A percentile compares a stretch with the other conserved stretches of the same genome.
Conservation (phyloP, 805 yeast genomes). For the Komagataella phaffii region DNA sequence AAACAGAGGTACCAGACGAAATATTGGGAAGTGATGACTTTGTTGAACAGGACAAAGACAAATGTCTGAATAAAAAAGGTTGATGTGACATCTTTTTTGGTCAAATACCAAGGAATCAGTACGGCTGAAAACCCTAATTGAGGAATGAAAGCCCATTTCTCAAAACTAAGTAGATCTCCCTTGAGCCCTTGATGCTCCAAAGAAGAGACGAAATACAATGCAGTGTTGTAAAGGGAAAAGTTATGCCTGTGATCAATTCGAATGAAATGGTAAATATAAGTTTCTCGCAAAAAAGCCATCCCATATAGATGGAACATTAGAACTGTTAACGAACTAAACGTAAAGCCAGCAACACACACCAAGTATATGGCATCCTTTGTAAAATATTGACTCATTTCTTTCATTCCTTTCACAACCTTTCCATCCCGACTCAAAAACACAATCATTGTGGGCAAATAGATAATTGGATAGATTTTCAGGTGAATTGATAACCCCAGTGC, state of each 20-base stretch:
- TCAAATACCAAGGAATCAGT: constrained; percentile 36
- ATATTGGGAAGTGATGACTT: constrained; percentile 88
- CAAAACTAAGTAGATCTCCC: constrained; percentile 8
- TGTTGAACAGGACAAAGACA: constrained; percentile 65
- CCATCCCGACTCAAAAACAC: constrained; percentile 21
- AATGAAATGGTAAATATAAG: constrained; percentile 72
- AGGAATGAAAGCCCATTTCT: constrained; percentile 65
- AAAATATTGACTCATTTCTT: neutral
- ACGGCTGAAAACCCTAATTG: constrained; percentile 53
- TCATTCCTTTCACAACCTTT: neutral
- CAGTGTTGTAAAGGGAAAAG: constrained; percentile 75
- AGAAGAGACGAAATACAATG: constrained; percentile 50
- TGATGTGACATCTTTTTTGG: constrained; percentile 27
- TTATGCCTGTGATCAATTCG: constrained; percentile 92
- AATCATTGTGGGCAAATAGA: constrained; percentile 66
- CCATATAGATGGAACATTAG: constrained; percentile 66
- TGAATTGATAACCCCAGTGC: constrained; percentile 73
- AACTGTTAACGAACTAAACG: constrained; percentile 34
- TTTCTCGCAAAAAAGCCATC: constrained; percentile 55
- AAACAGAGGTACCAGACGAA: constrained; percentile 89
- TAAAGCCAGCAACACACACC: neutral
- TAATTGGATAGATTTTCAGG: constrained; percentile 84
- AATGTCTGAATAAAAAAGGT: constrained; percentile 67
- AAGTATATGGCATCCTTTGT: neutral
- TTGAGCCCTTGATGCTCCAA: constrained; percentile 5